Percentiles rank a stretch among this genome's conserved stretches.
These are phyloP conservation scores for Monosporozyma solicola DNA, from an alignment of 805 yeast species.

Conservation along the genomic window DNA sequence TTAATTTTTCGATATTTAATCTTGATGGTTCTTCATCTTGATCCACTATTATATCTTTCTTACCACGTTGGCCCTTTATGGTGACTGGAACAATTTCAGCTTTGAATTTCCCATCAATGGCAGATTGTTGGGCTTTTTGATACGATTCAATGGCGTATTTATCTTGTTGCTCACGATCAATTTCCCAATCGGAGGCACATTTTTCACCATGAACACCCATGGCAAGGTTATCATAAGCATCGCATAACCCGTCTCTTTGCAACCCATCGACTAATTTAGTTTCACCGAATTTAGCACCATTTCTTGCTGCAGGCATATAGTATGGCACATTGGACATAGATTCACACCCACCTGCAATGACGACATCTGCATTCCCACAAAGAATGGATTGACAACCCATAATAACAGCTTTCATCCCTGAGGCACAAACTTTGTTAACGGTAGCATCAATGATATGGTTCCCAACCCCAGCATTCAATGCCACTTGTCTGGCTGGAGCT, in stretches of 20 bases:
- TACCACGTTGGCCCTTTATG: conserved; percentile 83
- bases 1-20: conserved; percentile 67
- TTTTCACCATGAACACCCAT: conserved; percentile 98
- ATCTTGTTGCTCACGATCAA: conserved; percentile 85
- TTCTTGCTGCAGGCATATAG: conserved; percentile 77
- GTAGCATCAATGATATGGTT: conserved; percentile 78
- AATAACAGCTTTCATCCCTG: conserved; percentile 88
- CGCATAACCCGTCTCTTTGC: conserved; percentile 85
- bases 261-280: conserved; percentile 74
- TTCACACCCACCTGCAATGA: conserved; percentile 96
- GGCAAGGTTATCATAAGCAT: conserved; percentile 77
- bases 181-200: conserved; percentile 73
- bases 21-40: conserved; percentile 80
- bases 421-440: conserved; percentile 94
- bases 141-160: conserved; percentile 78
- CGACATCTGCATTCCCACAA: conserved; percentile 84
- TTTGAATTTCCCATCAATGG: conserved; percentile 69
- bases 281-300: conserved; percentile 88
- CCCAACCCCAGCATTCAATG: conserved; percentile 79
- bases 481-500: conserved; percentile 97
- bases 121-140: conserved; percentile 77
- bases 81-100: conserved; percentile 81
- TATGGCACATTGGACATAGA: conserved; percentile 95
- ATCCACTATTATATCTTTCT: conserved; percentile 65
- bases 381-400: conserved; percentile 83